Base-by-base conservation (phyloP, 2,329 filamentous ascomycete genomes). In the Nigrospora oryzae region DNA sequence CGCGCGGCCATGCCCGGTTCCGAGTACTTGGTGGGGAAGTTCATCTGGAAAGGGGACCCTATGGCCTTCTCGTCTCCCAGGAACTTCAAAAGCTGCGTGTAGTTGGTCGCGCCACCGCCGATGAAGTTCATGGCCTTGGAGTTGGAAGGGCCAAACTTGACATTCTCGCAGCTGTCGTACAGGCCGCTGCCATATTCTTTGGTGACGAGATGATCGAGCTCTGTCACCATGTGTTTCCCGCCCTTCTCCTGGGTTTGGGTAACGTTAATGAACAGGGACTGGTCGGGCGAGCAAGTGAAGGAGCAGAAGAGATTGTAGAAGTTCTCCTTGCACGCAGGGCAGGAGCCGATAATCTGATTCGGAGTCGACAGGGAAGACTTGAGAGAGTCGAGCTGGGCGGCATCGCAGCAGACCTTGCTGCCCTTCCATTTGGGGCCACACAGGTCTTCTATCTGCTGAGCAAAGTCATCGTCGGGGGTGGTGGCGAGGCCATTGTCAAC, bases 291-390 rank as follows among this genome's bases (percentile, higher is more conserved):
- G 70, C 94, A 98, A 3, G 90, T 97, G 60, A 98, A 97, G 5
- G 89, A 94, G 69, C 93, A 98, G 65, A 98, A 98, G 38, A 94
- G 74, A 69, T 98, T 95, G 73, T 88, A 97, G 72, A 98, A 98
- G 71, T 98, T 98, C 57, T 90, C 85, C 66, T 93, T 95, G 77
- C 93, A 98, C 31, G 94, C 93, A 2, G 93, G 93, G 63, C 93
- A 98, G 11, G 89, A 89, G 23, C 89, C 83, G 61, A 98, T 89
- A 59, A 98, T 85, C 47, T 84, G 82, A 55, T 90, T 89, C 2
- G 89, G 91, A 17, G 88, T 88, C 53, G 87, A 84, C 46, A 98
- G 76, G 58, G 95, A 94, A 49, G 79, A 84, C 56, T 87, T 84
- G 50, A 98, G 79, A 2, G 84, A 75, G 55, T 86, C 79, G 46